A percentile compares a stretch with the other conserved stretches of the same genome.
These are phyloP conservation scores for Penicillium rolfsii DNA, from an alignment of 2,329 filamentous ascomycete species.

Conservation along the genomic window DNA sequence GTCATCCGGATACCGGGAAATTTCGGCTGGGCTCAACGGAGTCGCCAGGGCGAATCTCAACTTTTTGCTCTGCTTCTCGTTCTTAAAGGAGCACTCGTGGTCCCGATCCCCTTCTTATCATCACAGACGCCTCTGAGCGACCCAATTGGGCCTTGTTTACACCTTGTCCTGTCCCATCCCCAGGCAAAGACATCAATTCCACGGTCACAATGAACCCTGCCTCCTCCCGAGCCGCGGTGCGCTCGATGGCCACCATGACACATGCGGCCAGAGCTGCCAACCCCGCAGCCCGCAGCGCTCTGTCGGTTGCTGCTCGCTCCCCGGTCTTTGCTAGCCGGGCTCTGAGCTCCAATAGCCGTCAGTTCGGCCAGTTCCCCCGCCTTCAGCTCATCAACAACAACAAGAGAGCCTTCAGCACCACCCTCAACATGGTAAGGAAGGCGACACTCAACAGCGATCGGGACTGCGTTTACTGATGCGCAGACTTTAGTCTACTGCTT, in stretches of 20 bases:
- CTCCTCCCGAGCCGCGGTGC: conserved; percentile 44
- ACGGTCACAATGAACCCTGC: conserved; percentile 41
- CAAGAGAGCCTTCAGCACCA: conserved; percentile 44
- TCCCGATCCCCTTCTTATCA: conserved; percentile 10
- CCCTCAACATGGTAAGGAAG: conserved; percentile 42
- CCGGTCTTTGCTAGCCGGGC: conserved; percentile 34
- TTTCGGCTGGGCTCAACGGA: conserved; percentile 28
- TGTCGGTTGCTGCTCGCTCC: conserved; percentile 36
- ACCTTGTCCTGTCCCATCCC: conserved; percentile 11
- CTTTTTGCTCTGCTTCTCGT: conserved; percentile 17
- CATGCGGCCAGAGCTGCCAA: conserved; percentile 40
- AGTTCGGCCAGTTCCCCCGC: conserved; percentile 40
- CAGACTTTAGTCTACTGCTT: conserved; percentile 45
- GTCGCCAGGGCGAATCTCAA: conserved; percentile 17
- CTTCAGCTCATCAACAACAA: conserved; percentile 40
- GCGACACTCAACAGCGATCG: not conserved
- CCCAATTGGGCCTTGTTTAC: conserved; percentile 17
- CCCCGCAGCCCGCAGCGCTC: conserved; percentile 39
- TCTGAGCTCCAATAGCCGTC: conserved; percentile 38
- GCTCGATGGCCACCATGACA: conserved; percentile 42
- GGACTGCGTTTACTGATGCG: conserved; percentile 9
- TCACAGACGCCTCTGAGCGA: conserved; percentile 13
- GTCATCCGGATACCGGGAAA: conserved; percentile 35
- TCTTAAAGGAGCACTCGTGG: conserved; percentile 16
- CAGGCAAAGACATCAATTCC: conserved; percentile 18